These are phyloP conservation scores for Voacanga thouarsii DNA, from an alignment of 257 asterid species.

Conservation along the genomic window DNA sequence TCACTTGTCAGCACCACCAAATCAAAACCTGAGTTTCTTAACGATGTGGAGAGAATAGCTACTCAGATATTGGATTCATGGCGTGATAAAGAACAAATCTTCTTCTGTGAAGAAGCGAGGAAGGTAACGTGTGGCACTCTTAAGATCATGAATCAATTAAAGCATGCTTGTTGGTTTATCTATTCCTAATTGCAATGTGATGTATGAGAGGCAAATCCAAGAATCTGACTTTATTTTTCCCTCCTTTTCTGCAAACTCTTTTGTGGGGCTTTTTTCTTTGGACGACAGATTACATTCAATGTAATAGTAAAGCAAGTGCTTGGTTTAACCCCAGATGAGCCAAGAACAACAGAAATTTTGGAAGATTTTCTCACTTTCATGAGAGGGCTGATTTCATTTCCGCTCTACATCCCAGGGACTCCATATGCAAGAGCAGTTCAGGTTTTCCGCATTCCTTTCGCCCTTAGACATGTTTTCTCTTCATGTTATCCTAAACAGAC, in stretches of 20 bases:
- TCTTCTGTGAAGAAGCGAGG: constrained; percentile 67
- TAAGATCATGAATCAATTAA: background rate
- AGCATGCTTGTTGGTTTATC: background rate
- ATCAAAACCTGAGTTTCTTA: constrained; percentile 55
- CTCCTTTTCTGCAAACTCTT: background rate
- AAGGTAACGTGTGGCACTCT: constrained; percentile 31
- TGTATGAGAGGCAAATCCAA: background rate
- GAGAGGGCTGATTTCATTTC: constrained; percentile 63
- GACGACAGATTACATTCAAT: constrained; percentile 64
- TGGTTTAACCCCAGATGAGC: constrained; percentile 60
- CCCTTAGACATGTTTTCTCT: background rate
- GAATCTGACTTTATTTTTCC: background rate
- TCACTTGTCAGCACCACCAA: constrained; percentile 57
- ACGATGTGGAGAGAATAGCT: constrained; percentile 52
- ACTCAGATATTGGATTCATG: constrained; percentile 52
- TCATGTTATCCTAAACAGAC: background rate
- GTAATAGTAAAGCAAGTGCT: constrained; percentile 80
- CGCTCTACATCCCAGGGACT: constrained; percentile 69
- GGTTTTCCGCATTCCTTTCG: constrained; percentile 40
- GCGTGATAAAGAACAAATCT: constrained; percentile 45
- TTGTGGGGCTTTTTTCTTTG: background rate
- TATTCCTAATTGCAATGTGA: too few relatives aligned
- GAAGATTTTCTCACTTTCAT: constrained; percentile 61
- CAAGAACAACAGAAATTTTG: constrained; percentile 51
- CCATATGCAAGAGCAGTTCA: constrained; percentile 77